Evolutionary conservation across 768 basidiomycete genomes (phyloP).

Genomic region (Lactifluus piperatus): DNA sequence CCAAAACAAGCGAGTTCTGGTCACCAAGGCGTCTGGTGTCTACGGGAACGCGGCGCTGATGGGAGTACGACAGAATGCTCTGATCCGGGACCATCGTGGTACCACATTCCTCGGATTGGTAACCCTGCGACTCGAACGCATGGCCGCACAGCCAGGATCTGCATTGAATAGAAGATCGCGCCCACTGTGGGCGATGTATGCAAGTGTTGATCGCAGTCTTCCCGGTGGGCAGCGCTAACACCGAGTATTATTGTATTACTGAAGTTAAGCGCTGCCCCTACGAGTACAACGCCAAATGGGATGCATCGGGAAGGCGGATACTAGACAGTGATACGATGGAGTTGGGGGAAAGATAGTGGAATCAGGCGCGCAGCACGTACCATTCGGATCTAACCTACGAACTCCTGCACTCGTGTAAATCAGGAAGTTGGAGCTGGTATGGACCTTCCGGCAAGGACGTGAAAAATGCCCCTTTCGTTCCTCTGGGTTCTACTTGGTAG

Average conservation of each 20-base stretch:
- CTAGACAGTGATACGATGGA: background rate
- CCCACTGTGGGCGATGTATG: background rate
- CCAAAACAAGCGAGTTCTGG: background rate
- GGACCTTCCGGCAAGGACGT: background rate
- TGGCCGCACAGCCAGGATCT: background rate
- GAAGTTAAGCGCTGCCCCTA: background rate
- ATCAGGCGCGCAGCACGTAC: background rate
- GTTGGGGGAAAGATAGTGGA: background rate
- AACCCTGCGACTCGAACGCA: background rate
- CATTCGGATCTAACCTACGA: background rate
- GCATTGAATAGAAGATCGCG: background rate
- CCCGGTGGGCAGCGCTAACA: background rate
- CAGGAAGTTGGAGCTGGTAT: background rate
- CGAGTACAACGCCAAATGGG: background rate
- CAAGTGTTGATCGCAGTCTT: background rate
- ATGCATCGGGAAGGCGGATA: background rate
- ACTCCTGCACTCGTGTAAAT: background rate
- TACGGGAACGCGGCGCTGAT: background rate
- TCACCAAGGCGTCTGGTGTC: background rate
- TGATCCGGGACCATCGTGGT: background rate
- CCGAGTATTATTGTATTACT: background rate
- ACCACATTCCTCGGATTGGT: background rate
- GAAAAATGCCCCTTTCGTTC: background rate
- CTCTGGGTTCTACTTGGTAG: background rate
- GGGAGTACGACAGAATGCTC: background rate